Base-by-base conservation (phyloP, 495 filamentous ascomycete genomes). In the Penicillium canescens region DNA sequence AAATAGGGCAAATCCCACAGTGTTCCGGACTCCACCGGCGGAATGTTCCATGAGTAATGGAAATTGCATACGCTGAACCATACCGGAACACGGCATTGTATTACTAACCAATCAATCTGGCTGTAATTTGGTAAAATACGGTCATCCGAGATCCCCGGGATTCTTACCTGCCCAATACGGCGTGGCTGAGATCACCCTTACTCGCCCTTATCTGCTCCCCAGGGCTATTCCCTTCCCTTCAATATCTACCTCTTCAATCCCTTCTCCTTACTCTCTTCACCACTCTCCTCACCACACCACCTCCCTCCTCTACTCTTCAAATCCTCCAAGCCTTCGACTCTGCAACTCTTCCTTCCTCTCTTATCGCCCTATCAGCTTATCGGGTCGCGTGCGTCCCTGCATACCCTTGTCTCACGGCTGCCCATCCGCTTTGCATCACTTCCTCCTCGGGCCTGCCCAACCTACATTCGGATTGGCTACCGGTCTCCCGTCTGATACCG, bases 101-200 rank as follows among this genome's bases (percentile, higher is more conserved):
- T n/a, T 41, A 36, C 40, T 36, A 16, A 9, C 50, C 57, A 57
- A 55, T 55, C 58, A 51, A 35, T 42, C 5, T 2, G 12, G 24
- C 12, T 6, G 18, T 51, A 42, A 51, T 50, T 23, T 49, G 26
- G 38, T 21, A 42, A 52, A 45, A 49, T 60, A 59, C 60, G 38
- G 63, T 66, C 62, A 59, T 53, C 61, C 55, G 60, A 51, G 42
- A 4, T 6, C 14, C 21, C 36, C 36, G 16, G 9, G 37, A 50
- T 42, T 6, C 6, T 51, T 67, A 64, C 61, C 63, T 64, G 61
- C 63, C 63, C 63, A 67, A 67, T 67, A 64, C 61, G 36, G 50
- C 58, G 62, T 64, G 65, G 35, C 55, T 65, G 59, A 59, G 54
- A 60, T 63, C 63, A 66, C 50, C 58, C 28, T 31, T 31, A 57